phyloP scores from a whole-genome alignment of 23 red algal species.

The Chondrus crispus region DNA sequence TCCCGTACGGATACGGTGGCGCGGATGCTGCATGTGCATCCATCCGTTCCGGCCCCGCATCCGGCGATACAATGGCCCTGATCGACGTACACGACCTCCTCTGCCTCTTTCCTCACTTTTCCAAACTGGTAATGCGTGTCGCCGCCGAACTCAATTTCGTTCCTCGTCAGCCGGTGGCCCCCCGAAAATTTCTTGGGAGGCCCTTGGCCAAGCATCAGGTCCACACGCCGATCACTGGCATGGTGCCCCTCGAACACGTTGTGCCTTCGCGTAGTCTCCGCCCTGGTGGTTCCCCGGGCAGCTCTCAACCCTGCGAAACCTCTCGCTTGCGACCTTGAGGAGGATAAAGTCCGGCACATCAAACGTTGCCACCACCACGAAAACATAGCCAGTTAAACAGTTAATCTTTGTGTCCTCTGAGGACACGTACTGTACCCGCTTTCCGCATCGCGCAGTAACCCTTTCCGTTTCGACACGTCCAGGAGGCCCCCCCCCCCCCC shows the following conservation, averaged over 20 bases:
- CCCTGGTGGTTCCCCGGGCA: neutral
- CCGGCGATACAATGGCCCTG: neutral
- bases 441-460: neutral
- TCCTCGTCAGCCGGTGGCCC: neutral
- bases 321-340: conserved; percentile 1
- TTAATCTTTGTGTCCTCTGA: conserved; percentile 24
- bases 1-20: no score
- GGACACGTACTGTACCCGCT: neutral
- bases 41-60: no score
- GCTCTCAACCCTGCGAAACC: neutral
- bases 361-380: neutral
- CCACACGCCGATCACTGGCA: conserved; percentile 31
- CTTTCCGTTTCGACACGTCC: neutral
- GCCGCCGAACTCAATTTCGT: neutral
- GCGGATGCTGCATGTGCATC: no score
- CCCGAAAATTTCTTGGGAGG: neutral
- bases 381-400: conserved; percentile 19
- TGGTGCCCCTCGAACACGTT: conserved; percentile 19
- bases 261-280: neutral
- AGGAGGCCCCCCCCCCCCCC: no score
- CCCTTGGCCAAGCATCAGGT: conserved; percentile 10
- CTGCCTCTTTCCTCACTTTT: neutral
- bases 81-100: neutral
- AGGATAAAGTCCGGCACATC: conserved; percentile 35
- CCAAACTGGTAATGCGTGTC: neutral